Base-by-base conservation (phyloP, 2,329 filamentous ascomycete species). In the Penicillium glabrum region DNA sequence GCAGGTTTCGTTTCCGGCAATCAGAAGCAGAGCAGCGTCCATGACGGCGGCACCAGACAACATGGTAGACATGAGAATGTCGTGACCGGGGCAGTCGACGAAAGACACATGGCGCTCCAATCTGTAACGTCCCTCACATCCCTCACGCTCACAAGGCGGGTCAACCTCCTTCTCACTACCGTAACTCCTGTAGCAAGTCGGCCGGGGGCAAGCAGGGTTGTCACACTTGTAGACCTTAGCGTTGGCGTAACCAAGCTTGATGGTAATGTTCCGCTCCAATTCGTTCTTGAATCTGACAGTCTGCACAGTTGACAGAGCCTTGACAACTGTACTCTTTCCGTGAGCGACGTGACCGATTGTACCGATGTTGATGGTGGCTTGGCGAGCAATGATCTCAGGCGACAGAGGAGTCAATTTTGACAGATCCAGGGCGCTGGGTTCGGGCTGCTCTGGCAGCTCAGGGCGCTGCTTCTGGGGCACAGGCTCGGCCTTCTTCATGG, bases 251-350 rank as follows among this genome's bases (percentile, higher is more conserved):
- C 95, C 95, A 70, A 99, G 86, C 87, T 99, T 99, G 83, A 99
- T 99, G 71, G 95, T 99, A 73, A 99, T 99, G 79, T 99, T 99
- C 73, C 95, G 86, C 81, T 98, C 96, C 80, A 97, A 82, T 81
- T 99, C 95, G 82, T 98, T 99, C 89, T 99, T 99, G 85, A 99
- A 99, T 68, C 95, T 87, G 73, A 99, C 95, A 19, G 95, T 99
- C 84, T 99, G 95, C 63, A 99, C 95, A 61, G 95, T 95, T 1
- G 95, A 98, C 70, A 99, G 98, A 70, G 95, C 95, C 84, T 99
- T 99, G 70, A 99, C 95, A 50, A 99, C 95, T 14, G 27, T 53
- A 35, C 10, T 51, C 33, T 47, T 51, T 53, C 49, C 48, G 48
- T 98, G 93, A 73, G 95, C 95, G 83, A 98, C 93, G 77, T 98